These are phyloP conservation scores for Pseudophaeomoniella oleicola DNA, from an alignment of 2,329 filamentous ascomycete species.

Conservation along the genomic window DNA sequence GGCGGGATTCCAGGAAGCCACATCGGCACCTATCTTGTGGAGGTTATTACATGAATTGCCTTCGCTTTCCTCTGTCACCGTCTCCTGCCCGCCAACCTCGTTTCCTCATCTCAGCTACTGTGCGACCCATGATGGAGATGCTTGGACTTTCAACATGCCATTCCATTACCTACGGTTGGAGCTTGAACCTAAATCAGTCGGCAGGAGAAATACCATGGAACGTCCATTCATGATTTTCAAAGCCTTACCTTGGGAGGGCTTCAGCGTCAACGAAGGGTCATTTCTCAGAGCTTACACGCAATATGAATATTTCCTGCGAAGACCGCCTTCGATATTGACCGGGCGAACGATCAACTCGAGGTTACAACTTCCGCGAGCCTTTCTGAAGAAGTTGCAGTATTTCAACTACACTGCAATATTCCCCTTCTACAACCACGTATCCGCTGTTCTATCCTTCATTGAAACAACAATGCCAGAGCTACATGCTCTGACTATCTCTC, in stretches of 20 bases:
- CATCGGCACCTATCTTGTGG: background rate
- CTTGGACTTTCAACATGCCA: slow-evolving; percentile 49
- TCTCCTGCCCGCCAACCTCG: background rate
- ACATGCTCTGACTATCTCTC: slow-evolving; percentile 39
- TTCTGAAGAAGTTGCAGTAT: slow-evolving; percentile 26
- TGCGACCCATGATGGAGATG: slow-evolving; percentile 36
- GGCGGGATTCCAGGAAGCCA: background rate
- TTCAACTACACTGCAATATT: slow-evolving; percentile 52
- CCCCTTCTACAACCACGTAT: slow-evolving; percentile 48
- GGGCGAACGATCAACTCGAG: slow-evolving; percentile 21
- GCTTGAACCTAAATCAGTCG: background rate
- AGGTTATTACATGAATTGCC: background rate
- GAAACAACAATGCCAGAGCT: slow-evolving; percentile 33
- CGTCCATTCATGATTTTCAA: background rate
- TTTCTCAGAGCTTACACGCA: slow-evolving; percentile 56
- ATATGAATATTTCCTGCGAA: slow-evolving; percentile 56
- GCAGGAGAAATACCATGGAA: background rate
- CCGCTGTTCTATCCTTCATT: slow-evolving; percentile 28
- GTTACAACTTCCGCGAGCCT: slow-evolving; percentile 19
- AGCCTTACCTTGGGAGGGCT: slow-evolving; percentile 47
- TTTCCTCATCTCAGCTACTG: background rate
- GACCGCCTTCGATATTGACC: slow-evolving; percentile 46
- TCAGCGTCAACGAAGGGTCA: slow-evolving; percentile 62
- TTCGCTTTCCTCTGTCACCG: background rate
- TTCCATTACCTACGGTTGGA: slow-evolving; percentile 44